Evolutionary conservation across 148 eudicot genomes (phyloP).

Genomic region (Rhododendron vialii): DNA sequence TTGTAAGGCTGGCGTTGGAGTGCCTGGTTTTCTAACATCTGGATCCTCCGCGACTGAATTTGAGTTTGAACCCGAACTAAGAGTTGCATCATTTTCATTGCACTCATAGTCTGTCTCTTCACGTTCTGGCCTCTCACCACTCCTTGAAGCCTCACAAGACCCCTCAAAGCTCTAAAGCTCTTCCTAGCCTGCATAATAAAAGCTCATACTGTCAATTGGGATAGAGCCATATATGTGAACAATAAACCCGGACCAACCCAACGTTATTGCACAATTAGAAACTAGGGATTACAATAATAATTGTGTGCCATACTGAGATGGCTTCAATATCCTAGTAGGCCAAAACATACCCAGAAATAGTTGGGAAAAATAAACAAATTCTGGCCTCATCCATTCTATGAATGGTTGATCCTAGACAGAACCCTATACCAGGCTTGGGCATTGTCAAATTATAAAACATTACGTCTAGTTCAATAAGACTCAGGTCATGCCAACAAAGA

Average conservation of each 20-base stretch:
- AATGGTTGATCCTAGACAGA: not conserved
- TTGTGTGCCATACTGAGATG: not conserved
- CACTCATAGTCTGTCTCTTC: conserved; percentile 76
- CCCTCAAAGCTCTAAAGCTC: conserved; percentile 72
- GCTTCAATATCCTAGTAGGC: not conserved
- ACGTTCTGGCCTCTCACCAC: conserved; percentile 88
- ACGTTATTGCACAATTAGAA: not conserved
- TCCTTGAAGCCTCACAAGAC: conserved; percentile 85
- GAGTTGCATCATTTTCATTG: conserved; percentile 89
- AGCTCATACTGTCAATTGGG: not conserved
- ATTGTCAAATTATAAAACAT: not conserved
- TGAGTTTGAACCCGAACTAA: conserved; percentile 90
- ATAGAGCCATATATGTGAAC: not conserved
- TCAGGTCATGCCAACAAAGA: not conserved
- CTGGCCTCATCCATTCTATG: not conserved
- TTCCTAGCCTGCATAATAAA: conserved; percentile 64
- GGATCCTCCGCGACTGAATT: conserved; percentile 78
- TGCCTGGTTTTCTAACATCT: conserved; percentile 83
- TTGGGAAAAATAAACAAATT: not conserved
- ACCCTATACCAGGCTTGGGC: not conserved
- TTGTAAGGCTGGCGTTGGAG: conserved; percentile 49
- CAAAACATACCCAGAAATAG: not conserved
- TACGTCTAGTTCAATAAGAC: not conserved
- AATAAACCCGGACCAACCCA: not conserved
- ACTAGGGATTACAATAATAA: not conserved